Percentiles rank a stretch among this genome's conserved stretches.
Evolutionary conservation across 805 yeast species (phyloP).

Genomic region (Ogataea populi-albae): DNA sequence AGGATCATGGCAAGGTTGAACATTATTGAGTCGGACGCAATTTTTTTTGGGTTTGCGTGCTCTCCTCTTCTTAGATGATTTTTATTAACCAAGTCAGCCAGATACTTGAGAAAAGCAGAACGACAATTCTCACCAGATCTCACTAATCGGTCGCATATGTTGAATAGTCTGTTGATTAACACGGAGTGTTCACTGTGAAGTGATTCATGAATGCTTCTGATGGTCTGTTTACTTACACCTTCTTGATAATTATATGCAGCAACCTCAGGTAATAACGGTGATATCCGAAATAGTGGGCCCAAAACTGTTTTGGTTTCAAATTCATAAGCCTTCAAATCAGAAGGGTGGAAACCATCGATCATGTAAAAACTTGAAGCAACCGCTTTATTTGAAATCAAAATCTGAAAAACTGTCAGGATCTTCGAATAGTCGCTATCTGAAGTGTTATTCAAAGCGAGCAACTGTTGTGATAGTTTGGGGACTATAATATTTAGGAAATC

Average conservation of each 20-base stretch:
- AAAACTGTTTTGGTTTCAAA: conserved; percentile 63
- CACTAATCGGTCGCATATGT: conserved; percentile 67
- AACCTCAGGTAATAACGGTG: conserved; percentile 62
- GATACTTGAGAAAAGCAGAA: conserved; percentile 58
- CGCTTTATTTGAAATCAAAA: conserved; percentile 55
- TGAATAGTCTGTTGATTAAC: conserved; percentile 60
- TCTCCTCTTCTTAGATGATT: conserved; percentile 87
- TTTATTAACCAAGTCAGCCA: conserved; percentile 69
- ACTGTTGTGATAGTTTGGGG: conserved; percentile 40
- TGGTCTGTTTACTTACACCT: conserved; percentile 39
- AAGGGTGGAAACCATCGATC: conserved; percentile 51
- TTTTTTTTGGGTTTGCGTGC: conserved; percentile 63
- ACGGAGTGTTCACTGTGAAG: conserved; percentile 62
- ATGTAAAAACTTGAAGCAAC: conserved; percentile 61
- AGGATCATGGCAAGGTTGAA: conserved; percentile 67
- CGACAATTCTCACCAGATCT: conserved; percentile 71
- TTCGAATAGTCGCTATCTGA: conserved; percentile 49
- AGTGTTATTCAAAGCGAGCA: conserved; percentile 41
- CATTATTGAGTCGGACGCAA: conserved; percentile 81
- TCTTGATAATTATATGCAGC: conserved; percentile 45
- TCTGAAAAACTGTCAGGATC: conserved; percentile 53
- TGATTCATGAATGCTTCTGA: conserved; percentile 52
- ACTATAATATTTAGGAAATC: conserved; percentile 58
- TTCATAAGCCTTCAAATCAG: conserved; percentile 46
- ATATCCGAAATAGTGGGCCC: conserved; percentile 74